Evolutionary conservation across 1,284 basidiomycete species (phyloP).

Genomic region (Rhizoctonia solani): DNA sequence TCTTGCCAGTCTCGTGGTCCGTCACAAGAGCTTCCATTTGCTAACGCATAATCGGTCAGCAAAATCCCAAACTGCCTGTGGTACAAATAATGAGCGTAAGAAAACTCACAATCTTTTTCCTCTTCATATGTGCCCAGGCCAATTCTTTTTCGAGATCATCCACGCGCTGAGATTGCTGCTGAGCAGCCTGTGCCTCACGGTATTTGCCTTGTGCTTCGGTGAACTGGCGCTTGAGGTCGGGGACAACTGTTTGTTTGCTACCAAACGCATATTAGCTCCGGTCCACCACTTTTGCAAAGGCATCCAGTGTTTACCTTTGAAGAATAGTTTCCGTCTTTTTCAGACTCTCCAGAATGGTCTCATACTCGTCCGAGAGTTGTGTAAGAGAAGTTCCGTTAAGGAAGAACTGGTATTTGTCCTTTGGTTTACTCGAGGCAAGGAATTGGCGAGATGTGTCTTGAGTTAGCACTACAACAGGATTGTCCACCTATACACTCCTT

Average conservation of each 20-base stretch:
- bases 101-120: slow-evolving; percentile 63
- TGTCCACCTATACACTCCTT: slow-evolving; percentile 66
- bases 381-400: slow-evolving; percentile 90
- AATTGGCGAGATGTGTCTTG: slow-evolving; percentile 86
- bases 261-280: slow-evolving; percentile 37
- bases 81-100: background rate
- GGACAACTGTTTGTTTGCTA: slow-evolving; percentile 62
- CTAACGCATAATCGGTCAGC: too few relatives aligned
- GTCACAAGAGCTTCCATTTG: slow-evolving; percentile 53
- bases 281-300: slow-evolving; percentile 12
- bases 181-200: slow-evolving; percentile 72
- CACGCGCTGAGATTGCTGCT: slow-evolving; percentile 68
- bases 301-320: slow-evolving; percentile 53
- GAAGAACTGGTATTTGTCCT: slow-evolving; percentile 98
- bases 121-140: slow-evolving; percentile 86
- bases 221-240: slow-evolving; percentile 67
- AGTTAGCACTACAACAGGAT: slow-evolving; percentile 92
- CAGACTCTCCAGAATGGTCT: slow-evolving; percentile 73
- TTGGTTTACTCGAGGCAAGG: slow-evolving; percentile 77
- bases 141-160: slow-evolving; percentile 78
- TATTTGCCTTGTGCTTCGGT: slow-evolving; percentile 66
- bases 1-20: slow-evolving; percentile 47
- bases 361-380: slow-evolving; percentile 87
- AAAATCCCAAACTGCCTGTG: background rate
- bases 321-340: slow-evolving; percentile 66